Percentiles rank a stretch among this genome's conserved stretches.
These are phyloP conservation scores for Nakazawaea siamensis DNA, from an alignment of 805 yeast genomes.

Conservation along the genomic window DNA sequence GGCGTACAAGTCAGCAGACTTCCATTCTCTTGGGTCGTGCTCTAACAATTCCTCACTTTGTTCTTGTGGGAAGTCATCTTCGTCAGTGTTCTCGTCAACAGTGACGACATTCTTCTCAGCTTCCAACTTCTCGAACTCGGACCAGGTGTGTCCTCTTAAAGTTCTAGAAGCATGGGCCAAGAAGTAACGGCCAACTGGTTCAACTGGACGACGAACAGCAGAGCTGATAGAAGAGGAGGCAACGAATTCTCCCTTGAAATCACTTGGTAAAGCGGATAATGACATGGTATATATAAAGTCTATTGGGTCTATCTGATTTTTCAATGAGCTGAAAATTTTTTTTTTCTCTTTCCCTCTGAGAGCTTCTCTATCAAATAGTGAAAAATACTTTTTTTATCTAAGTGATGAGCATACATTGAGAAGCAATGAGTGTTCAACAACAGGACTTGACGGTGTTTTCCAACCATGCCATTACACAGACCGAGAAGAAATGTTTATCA, in stretches of 20 bases:
- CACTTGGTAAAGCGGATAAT: constrained; percentile 47
- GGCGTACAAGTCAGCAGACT: constrained; percentile 90
- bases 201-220: constrained; percentile 73
- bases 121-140: constrained; percentile 90
- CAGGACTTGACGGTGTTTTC: constrained; percentile 51
- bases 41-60: constrained; percentile 60
- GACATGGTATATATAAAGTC: constrained; percentile 21
- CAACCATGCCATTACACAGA: constrained; percentile 37
- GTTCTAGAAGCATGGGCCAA: constrained; percentile 95
- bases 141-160: constrained; percentile 96
- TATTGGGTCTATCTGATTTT: background rate
- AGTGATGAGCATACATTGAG: background rate
- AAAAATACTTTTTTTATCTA: background rate
- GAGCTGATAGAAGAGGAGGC: constrained; percentile 43
- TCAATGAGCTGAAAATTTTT: constrained; percentile 3
- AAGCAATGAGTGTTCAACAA: constrained; percentile 26
- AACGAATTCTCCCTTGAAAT: constrained; percentile 43
- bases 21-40: constrained; percentile 98
- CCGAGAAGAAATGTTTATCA: constrained; percentile 18
- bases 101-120: constrained; percentile 78
- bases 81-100: constrained; percentile 55
- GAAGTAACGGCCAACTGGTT: constrained; percentile 95
- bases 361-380: background rate
- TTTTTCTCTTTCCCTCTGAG: background rate
- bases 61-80: constrained; percentile 68